Evolutionary conservation across 495 filamentous ascomycete genomes (phyloP), one percentile per base, ranked within the genome.

Genomic region (Lineolata rhizophorae): DNA sequence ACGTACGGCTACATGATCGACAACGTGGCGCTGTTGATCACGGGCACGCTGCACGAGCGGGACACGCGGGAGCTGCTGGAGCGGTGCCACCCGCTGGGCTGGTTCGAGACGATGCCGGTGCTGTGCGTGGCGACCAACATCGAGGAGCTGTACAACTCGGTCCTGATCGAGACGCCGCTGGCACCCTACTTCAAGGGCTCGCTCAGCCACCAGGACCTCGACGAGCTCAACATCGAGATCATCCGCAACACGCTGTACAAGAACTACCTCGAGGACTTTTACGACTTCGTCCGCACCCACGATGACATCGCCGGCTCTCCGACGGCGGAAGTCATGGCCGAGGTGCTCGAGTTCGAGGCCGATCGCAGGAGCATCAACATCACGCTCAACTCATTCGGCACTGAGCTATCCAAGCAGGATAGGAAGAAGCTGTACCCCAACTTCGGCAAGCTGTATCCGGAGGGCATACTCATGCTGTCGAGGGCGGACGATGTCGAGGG

Each of bases 1-100:
- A 95, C 85, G 8, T 95, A 99, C 47, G 83, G 81, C 29, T 99
- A 99, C 61, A 99, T 99, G 87, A 99, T 99, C 54, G 87, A 99
- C 56, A 99, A 99, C 51, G 82, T 99, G 25, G 90, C 87, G 17
- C 72, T 99, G 15, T 70, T 99, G 44, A 99, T 99, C 53, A 99
- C 87, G 22, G 87, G 90, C 39, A 99, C 90, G 13, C 66, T 99
- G 13, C 87, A 95, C 53, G 90, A 95, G 57, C 71, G 87, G 47
- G 90, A 99, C 57, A 97, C 90, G 10, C 68, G 84, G 26, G 90
- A 97, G 56, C 67, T 99, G 41, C 56, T 99, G 31, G 87, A 94
- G 43, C 67, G 87, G 45, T 95, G 90, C 54, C 90, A 99, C 46
- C 90, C 87, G 10, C 67, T 99, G 1, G 87, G 87, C 35, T 92